phyloP scores from a whole-genome alignment of 441 rosid genomes.

The California macrophylla region DNA sequence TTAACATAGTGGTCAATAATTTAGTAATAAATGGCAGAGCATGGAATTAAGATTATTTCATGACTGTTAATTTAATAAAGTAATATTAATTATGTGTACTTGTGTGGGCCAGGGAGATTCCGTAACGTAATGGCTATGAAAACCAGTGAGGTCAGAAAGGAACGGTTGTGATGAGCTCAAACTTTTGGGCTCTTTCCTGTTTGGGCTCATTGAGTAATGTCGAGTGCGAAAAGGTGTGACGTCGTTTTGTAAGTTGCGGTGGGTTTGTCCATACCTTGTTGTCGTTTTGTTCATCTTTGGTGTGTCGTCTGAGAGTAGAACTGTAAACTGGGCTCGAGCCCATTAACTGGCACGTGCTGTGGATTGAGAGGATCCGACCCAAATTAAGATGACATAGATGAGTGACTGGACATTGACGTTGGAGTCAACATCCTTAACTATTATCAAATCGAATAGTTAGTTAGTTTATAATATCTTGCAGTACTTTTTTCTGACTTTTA shows the following conservation, averaged over 20 bases:
- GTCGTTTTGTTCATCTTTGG: background rate
- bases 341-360: no score
- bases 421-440: no score
- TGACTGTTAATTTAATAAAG: background rate
- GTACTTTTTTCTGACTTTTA: no score
- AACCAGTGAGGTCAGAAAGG: background rate
- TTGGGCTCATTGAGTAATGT: background rate
- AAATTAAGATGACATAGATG: no score
- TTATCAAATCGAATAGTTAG: no score
- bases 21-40: background rate
- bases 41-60: background rate
- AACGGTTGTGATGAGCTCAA: background rate
- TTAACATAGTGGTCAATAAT: background rate
- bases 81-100: no score
- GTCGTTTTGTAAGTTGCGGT: background rate
- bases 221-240: background rate
- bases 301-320: no score
- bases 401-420: no score
- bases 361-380: no score
- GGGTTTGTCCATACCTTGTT: background rate
- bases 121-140: background rate
- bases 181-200: background rate
- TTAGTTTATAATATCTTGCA: no score
- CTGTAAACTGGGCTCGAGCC: no score
- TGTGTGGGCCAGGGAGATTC: background rate